Percentiles rank a stretch among this genome's conserved stretches.
These are phyloP conservation scores for Populus davidiana DNA, from an alignment of 345 rosid genomes.

Conservation along the genomic window DNA sequence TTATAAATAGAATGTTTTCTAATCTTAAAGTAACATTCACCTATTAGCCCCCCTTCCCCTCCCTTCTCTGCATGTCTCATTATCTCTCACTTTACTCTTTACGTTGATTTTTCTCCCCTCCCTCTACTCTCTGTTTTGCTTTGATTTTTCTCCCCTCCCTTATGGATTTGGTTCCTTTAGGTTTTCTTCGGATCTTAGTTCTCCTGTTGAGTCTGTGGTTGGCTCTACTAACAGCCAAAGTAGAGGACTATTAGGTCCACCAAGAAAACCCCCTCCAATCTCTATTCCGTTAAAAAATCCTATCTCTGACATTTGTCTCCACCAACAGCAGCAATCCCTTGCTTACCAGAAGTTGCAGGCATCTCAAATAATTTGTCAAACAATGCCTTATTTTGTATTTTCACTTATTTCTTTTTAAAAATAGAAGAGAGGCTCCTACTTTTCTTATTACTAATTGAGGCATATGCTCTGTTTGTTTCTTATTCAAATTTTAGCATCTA, in stretches of 20 bases:
- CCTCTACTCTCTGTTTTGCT: too few species aligned
- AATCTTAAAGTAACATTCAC: too few species aligned
- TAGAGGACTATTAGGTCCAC: constrained; percentile 30
- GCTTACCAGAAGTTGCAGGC: constrained; percentile 54
- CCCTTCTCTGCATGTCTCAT: too few species aligned
- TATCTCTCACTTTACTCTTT: too few species aligned
- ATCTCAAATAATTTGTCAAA: constrained; percentile 37
- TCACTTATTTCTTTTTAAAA: background rate
- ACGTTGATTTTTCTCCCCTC: too few species aligned
- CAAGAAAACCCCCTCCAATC: constrained; percentile 28
- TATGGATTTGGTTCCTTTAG: constrained; percentile 42
- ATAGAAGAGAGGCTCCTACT: background rate
- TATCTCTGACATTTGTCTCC: constrained; percentile 24
- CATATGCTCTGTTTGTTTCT: background rate
- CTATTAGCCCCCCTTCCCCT: too few species aligned
- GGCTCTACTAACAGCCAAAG: background rate
- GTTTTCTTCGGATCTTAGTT: constrained; percentile 41
- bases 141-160: constrained; percentile 17
- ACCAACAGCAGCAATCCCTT: constrained; percentile 33
- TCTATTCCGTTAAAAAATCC: constrained; percentile 31
- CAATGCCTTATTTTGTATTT: background rate
- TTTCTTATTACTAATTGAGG: background rate
- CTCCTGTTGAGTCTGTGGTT: constrained; percentile 39
- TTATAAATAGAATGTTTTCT: too few species aligned
- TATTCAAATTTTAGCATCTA: constrained; percentile 50